A percentile compares a stretch with the other conserved stretches of the same genome.
Conservation (phyloP, 2,329 filamentous ascomycete species). For the Microdochium paspali region DNA sequence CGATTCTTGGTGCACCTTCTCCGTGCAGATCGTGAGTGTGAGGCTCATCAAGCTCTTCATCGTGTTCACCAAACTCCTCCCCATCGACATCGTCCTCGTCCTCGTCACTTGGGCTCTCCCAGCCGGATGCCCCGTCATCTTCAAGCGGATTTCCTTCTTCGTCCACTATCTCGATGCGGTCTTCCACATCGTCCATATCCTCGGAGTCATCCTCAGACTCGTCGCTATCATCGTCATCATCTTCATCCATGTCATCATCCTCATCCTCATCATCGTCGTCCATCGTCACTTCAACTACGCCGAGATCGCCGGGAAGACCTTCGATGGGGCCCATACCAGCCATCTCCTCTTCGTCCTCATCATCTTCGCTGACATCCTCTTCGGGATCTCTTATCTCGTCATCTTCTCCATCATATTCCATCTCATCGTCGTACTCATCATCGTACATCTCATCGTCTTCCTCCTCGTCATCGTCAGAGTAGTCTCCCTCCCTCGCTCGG, state of each 20-base stretch:
- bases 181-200: slow-evolving; percentile 41
- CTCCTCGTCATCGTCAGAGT: slow-evolving; percentile 64
- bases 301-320: slow-evolving; percentile 54
- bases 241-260: slow-evolving; percentile 50
- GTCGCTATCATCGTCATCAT: slow-evolving; percentile 48
- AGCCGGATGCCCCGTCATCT: slow-evolving; percentile 50
- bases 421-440: slow-evolving; percentile 83
- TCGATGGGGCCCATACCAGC: slow-evolving; percentile 82
- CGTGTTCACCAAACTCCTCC: slow-evolving; percentile 42
- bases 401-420: slow-evolving; percentile 82
- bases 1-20: slow-evolving; percentile 22
- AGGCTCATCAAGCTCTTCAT: slow-evolving; percentile 41
- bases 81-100: slow-evolving; percentile 46
- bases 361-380: slow-evolving; percentile 82
- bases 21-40: slow-evolving; percentile 36
- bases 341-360: slow-evolving; percentile 57
- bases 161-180: slow-evolving; percentile 50
- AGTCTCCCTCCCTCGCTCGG: slow-evolving; percentile 59
- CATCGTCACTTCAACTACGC: slow-evolving; percentile 69
- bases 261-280: slow-evolving; percentile 59
- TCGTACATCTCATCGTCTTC: slow-evolving; percentile 87
- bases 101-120: slow-evolving; percentile 52
- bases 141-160: slow-evolving; percentile 51
- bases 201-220: slow-evolving; percentile 40
- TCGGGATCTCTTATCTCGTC: slow-evolving; percentile 63